phyloP scores from a whole-genome alignment of 805 yeast genomes.

The Candida methanosorbosa region DNA sequence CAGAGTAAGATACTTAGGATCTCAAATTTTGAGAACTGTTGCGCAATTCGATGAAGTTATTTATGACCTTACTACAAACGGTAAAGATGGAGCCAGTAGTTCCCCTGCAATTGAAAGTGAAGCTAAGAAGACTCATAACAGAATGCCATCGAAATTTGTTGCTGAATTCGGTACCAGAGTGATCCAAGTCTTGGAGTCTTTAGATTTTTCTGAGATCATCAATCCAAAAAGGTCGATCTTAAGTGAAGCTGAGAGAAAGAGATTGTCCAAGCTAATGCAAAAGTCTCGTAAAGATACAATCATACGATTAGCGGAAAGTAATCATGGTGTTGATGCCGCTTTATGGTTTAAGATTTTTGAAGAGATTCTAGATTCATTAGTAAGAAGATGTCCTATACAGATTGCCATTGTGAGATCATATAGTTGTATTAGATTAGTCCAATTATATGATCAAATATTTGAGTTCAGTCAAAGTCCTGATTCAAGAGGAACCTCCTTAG shows the following conservation, averaged over 20 bases:
- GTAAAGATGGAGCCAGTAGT: slow-evolving; percentile 7
- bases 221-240: slow-evolving; percentile 39
- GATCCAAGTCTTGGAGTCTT: slow-evolving; percentile 65
- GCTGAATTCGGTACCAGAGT: slow-evolving; percentile 73
- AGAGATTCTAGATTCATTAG: slow-evolving; percentile 57
- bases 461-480: slow-evolving; percentile 38
- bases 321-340: slow-evolving; percentile 91
- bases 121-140: slow-evolving; percentile 30
- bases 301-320: slow-evolving; percentile 78
- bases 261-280: slow-evolving; percentile 54
- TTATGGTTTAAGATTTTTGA: slow-evolving; percentile 93
- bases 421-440: slow-evolving; percentile 83
- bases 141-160: slow-evolving; percentile 62
- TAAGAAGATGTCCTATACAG: slow-evolving; percentile 81
- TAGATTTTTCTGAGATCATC: slow-evolving; percentile 60
- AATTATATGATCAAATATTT: slow-evolving; percentile 63
- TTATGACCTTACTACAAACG: slow-evolving; percentile 31
- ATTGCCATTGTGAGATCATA: slow-evolving; percentile 88
- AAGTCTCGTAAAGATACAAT: slow-evolving; percentile 58
- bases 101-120: slow-evolving; percentile 4
- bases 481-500: slow-evolving; percentile 15
- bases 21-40: slow-evolving; percentile 64
- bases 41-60: slow-evolving; percentile 86
- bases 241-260: slow-evolving; percentile 70
- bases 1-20: slow-evolving; percentile 63